A percentile compares a stretch with the other conserved stretches of the same genome.
Conservation (phyloP, 164 flowering plant genomes). For the Cinnamomum micranthum region DNA sequence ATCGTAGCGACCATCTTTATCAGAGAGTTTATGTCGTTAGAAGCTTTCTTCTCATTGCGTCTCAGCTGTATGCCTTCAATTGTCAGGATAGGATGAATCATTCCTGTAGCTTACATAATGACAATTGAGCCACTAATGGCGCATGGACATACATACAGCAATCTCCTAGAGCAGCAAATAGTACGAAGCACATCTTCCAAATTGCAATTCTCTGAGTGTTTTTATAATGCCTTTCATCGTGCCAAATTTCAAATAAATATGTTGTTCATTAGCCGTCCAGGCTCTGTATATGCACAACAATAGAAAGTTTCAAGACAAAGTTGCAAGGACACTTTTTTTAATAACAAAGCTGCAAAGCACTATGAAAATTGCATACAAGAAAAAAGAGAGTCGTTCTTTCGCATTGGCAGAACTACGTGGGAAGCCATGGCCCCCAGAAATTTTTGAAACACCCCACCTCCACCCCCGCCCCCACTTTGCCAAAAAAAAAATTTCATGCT, state of each 20-base stretch:
- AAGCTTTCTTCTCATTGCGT: conserved; percentile 93
- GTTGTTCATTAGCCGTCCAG: conserved; percentile 96
- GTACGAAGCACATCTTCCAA: conserved; percentile 78
- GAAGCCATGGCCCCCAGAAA: no score
- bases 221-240: conserved; percentile 91
- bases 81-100: conserved; percentile 22
- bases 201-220: conserved; percentile 60
- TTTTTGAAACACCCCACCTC: no score
- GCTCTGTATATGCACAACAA: conserved; percentile 47
- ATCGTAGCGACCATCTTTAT: conserved; percentile 80
- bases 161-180: conserved; percentile 79
- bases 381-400: no score
- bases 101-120: conserved; percentile 8
- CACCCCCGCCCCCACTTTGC: no score
- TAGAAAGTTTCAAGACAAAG: not conserved
- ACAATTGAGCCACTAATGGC: not conserved
- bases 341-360: not conserved
- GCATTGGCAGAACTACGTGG: no score
- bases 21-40: conserved; percentile 76
- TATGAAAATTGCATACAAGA: not conserved
- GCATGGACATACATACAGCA: conserved; percentile 50
- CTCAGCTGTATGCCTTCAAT: conserved; percentile 97
- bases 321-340: no score
- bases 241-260: conserved; percentile 83
- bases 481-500: no score